Conservation (phyloP, 257 asterid genomes). For the Lantana camara region DNA sequence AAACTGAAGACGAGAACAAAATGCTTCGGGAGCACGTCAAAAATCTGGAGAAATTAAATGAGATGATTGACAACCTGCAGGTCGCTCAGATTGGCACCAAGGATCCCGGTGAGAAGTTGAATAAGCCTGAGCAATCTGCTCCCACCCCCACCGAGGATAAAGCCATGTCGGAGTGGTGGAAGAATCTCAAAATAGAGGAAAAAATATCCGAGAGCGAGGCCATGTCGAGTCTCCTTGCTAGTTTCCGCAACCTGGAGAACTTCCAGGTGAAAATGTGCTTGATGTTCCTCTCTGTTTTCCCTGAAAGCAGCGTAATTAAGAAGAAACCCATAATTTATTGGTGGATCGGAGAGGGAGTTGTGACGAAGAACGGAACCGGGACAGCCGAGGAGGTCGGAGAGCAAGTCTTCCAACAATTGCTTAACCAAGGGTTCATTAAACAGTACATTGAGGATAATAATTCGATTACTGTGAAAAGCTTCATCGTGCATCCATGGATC, state of each 20-base stretch:
- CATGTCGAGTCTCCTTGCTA: not conserved
- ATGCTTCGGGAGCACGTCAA: not conserved
- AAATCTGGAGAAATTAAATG: not conserved
- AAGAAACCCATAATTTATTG: conserved; percentile 17
- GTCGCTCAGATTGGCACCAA: too few species aligned
- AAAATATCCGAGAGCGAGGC: not conserved
- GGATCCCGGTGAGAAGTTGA: not conserved
- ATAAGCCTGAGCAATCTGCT: not conserved
- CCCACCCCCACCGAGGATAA: not conserved
- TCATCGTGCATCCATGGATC: conserved; percentile 14
- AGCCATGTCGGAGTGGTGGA: not conserved
- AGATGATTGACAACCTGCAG: not conserved
- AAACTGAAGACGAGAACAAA: not conserved
- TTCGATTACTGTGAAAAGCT: conserved; percentile 4
- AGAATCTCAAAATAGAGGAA: not conserved
- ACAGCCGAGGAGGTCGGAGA: conserved; percentile 19
- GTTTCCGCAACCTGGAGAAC: not conserved
- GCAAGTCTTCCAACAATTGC: not conserved
- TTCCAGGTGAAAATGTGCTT: conserved; percentile 1
- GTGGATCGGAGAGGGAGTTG: conserved; percentile 26
- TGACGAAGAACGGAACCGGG: not conserved
- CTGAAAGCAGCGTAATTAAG: not conserved
- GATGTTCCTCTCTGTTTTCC: conserved; percentile 14
- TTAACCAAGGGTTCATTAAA: conserved; percentile 11
- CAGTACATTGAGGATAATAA: not conserved